Base-by-base conservation (phyloP, 768 basidiomycete species). In the Phylloporus rhodoxanthus region DNA sequence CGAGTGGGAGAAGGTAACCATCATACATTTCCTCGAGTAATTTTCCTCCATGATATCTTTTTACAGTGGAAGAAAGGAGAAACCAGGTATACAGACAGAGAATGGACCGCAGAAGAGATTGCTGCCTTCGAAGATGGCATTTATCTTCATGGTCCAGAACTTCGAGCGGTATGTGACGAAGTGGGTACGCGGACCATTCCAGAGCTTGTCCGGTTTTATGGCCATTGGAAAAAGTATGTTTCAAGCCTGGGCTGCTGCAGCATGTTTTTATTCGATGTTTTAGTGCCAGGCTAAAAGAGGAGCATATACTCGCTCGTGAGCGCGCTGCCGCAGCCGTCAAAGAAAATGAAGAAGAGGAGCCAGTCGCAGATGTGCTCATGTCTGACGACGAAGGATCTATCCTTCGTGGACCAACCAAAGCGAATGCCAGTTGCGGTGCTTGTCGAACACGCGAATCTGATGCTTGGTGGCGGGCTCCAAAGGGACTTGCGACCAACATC, bases 401-500 rank as follows among this genome's bases (percentile, higher is more conserved):
- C 53, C 75, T 86, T 47, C 75, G 71, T 17, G 75, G 77, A 49
- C 75, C 75, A 29, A 74, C 75, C 37, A 82, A 74, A 61, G 70
- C 74, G 32, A 78, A 72, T 57, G 65, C 72, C 25, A 79, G 74
- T 52, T 96, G 92, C 60, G 91, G 87, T 30, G 88, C 89, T 3
- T 96, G 92, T 65, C 75, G 86, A 43, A 88, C 87, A 7, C 82
- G 84, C 48, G 87, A 91, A 52, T 87, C 87, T 6, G 75, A 75
- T 32, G 70, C 68, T 3, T 96, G 92, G 92, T 96, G 91, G 91
- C 89, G 87, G 64, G 91, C 91, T 13, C 93, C 92, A 2, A 89
- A 89, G 62, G 87, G 86, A 19, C 76, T 94, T n/a, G 67, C 75
- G 0, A 85, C 85, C 2, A 77, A 75, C 51, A 78, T 91, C 33